These are phyloP conservation scores for Fusarium begoniae DNA, from an alignment of 2,329 filamentous ascomycete species.

Conservation along the genomic window DNA sequence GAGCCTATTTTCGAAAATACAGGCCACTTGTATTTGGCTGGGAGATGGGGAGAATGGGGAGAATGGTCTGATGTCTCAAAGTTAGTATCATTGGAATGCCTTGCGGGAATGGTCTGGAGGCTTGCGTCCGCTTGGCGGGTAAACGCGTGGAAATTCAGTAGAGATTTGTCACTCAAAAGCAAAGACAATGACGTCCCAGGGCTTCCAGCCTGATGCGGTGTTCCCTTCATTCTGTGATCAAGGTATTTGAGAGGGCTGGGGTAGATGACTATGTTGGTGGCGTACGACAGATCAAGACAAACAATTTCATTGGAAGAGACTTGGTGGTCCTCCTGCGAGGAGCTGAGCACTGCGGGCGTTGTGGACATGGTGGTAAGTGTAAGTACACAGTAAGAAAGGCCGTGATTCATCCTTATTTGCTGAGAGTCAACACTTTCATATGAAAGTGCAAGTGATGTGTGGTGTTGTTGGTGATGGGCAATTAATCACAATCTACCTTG, in stretches of 20 bases:
- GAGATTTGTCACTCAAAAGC: not conserved
- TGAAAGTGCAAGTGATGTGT: not conserved
- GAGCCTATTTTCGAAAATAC: not conserved
- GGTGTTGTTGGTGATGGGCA: not conserved
- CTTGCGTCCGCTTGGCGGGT: not conserved
- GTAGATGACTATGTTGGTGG: slow-evolving; percentile 26
- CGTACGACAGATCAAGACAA: slow-evolving; percentile 20
- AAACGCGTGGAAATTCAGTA: not conserved
- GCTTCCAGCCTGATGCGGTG: not conserved
- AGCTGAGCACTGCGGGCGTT: slow-evolving; percentile 16
- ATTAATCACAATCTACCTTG: not conserved
- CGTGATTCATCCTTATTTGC: not conserved
- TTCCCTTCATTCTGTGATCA: not conserved
- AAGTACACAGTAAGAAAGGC: not conserved
- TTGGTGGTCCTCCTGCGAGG: not conserved
- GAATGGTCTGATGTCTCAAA: slow-evolving; percentile 5
- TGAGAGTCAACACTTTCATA: not conserved
- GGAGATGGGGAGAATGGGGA: not conserved
- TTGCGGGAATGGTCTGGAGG: not conserved
- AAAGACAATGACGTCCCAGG: not conserved
- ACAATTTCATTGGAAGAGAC: slow-evolving; percentile 3
- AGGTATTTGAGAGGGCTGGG: not conserved
- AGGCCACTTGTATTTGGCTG: not conserved
- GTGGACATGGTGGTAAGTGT: not conserved
- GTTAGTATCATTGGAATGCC: slow-evolving; percentile 21